These are phyloP conservation scores for Leptodermis oblonga DNA, from an alignment of 257 asterid genomes.

Conservation along the genomic window DNA sequence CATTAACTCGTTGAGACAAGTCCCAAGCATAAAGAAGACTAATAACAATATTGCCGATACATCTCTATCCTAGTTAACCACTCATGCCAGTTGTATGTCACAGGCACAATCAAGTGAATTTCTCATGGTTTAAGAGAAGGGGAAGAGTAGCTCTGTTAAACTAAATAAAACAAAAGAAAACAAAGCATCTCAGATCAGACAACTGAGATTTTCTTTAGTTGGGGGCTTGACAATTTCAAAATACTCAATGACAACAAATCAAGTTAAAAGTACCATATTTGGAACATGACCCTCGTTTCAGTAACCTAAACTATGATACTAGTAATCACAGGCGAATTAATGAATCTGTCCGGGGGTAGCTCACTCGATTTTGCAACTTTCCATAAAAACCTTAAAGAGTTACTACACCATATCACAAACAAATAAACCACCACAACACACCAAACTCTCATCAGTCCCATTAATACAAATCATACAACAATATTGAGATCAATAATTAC, in stretches of 20 bases:
- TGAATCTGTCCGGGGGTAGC: neutral
- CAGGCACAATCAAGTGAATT: neutral
- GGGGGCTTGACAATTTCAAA: neutral
- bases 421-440: too few species aligned
- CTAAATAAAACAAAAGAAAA: too few species aligned
- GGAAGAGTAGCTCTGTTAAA: neutral
- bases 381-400: neutral
- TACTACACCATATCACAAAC: too few species aligned
- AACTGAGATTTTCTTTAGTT: neutral
- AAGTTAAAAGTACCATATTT: neutral
- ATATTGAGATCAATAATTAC: neutral
- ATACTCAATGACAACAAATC: neutral
- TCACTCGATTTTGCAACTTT: neutral
- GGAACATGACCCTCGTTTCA: too few species aligned
- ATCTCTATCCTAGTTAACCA: neutral
- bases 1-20: neutral
- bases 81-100: neutral
- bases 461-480: neutral
- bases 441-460: too few species aligned
- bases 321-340: neutral
- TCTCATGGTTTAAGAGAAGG: neutral
- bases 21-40: neutral
- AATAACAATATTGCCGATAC: neutral
- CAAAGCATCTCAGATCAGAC: too few species aligned
- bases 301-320: neutral